Percentiles rank a stretch among this genome's conserved stretches.
Conservation (phyloP, 2,329 filamentous ascomycete genomes). For the Didymella arachidicola region DNA sequence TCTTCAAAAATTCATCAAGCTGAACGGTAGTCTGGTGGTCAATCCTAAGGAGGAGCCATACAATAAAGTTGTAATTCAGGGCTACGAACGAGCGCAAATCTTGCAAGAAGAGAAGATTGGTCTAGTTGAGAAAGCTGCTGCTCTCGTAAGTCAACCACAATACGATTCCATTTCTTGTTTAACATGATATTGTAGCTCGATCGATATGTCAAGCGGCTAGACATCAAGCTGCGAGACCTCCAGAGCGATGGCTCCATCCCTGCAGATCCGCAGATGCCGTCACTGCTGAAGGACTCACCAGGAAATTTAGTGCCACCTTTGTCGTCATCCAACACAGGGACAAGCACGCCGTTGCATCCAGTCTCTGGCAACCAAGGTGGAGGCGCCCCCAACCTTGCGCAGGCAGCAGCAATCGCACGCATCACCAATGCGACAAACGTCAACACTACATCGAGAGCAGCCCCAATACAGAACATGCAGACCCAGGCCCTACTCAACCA, state of each 20-base stretch:
- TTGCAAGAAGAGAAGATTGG: constrained; percentile 78
- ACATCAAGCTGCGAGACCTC: constrained; percentile 67
- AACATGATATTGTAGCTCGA: constrained; percentile 56
- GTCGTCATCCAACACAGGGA: constrained; percentile 55
- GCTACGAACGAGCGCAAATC: constrained; percentile 72
- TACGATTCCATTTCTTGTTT: constrained; percentile 6
- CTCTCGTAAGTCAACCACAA: constrained; percentile 60
- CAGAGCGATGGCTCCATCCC: constrained; percentile 66
- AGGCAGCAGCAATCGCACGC: constrained; percentile 58
- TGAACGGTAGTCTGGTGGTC: constrained; percentile 74
- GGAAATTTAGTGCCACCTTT: constrained; percentile 59
- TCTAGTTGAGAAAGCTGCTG: constrained; percentile 69
- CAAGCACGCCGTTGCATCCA: constrained; percentile 61
- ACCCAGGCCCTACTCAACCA: constrained; percentile 49
- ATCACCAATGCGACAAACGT: constrained; percentile 48
- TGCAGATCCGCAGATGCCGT: constrained; percentile 66
- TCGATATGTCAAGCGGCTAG: constrained; percentile 68
- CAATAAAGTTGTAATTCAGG: constrained; percentile 70
- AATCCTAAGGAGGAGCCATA: constrained; percentile 79
- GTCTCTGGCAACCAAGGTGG: constrained; percentile 64
- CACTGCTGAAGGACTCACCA: constrained; percentile 60
- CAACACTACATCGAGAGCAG: constrained; percentile 39
- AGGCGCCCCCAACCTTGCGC: constrained; percentile 61
- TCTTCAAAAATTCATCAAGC: constrained; percentile 82
- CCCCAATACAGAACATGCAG: constrained; percentile 49